phyloP scores from a whole-genome alignment of 148 eudicot genomes.

The Amaranthus palmeri region DNA sequence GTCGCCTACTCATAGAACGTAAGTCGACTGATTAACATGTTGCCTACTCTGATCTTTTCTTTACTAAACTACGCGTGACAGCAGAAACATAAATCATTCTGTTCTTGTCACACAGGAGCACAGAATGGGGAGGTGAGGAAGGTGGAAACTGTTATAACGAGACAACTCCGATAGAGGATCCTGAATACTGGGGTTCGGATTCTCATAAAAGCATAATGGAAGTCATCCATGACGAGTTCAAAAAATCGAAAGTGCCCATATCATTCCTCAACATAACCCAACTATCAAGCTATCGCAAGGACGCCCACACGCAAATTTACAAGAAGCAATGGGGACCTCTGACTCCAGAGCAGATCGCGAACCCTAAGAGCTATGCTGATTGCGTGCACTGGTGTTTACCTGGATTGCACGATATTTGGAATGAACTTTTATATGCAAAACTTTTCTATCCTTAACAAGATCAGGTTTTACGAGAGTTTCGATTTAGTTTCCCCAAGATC shows the following conservation, averaged over 20 bases:
- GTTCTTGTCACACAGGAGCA: slow-evolving; percentile 41
- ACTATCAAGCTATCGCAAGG: slow-evolving; percentile 71
- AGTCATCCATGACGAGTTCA: slow-evolving; percentile 62
- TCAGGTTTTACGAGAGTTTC: neutral
- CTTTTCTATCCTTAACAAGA: slow-evolving; percentile 64
- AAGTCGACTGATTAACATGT: slow-evolving; percentile 15
- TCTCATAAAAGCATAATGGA: slow-evolving; percentile 60
- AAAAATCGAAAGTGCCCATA: slow-evolving; percentile 52
- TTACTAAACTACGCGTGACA: too few relatives aligned
- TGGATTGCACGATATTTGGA: slow-evolving; percentile 95
- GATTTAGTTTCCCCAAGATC: neutral
- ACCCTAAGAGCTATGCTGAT: slow-evolving; percentile 81
- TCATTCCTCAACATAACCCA: slow-evolving; percentile 86
- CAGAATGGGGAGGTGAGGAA: slow-evolving; percentile 77
- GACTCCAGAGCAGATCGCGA: slow-evolving; percentile 69
- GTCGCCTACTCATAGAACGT: slow-evolving; percentile 94
- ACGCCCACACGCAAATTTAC: slow-evolving; percentile 89
- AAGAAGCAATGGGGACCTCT: slow-evolving; percentile 84
- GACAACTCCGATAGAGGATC: slow-evolving; percentile 61
- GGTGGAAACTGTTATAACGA: slow-evolving; percentile 79
- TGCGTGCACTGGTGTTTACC: slow-evolving; percentile 96
- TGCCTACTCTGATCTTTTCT: too few relatives aligned
- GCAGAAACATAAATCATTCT: neutral
- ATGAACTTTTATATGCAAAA: slow-evolving; percentile 78
- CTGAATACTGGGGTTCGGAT: slow-evolving; percentile 78